Base-by-base conservation (phyloP, 176 grass and related monocot genomes). In the Raddia guianensis region DNA sequence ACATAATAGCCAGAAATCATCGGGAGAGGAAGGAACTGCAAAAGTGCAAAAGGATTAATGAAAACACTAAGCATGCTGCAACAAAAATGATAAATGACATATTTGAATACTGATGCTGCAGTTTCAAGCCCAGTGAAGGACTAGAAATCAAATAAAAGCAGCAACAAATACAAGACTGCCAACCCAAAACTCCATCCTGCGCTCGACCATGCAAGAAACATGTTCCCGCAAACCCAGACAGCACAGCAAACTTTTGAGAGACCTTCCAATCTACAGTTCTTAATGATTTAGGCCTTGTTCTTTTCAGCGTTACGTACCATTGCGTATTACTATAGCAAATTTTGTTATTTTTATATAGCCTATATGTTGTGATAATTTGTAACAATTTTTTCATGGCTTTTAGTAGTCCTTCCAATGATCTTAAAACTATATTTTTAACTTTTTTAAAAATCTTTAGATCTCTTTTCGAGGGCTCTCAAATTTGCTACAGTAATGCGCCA, bases 1-100 rank as follows among this genome's bases (percentile, higher is more conserved):
- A 91, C 83, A 83, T 89, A 95, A 84, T 89, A 99, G 63, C 96
- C 96, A 76, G 96, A 92, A 82, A 99, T 80, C 89, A 99, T 84
- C 8, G 92, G 96, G 40, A 99, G 84, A 64, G 89, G 90, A 68
- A 99, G 82, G 64, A 99, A 93, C 95, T 98, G 88, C 76, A 88
- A 72, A 75, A 85, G 8, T 98, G 88, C 76, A 88, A 68, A 75
- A 85, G 8, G 20, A 73, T 62, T 49, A 74, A 69, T 19, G 20
- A 55, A 53, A 72, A 48, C 8, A 56, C 16, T 73, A 12, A 68
- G 46, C 20, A 68, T 59, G 61, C 44, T 57, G 45, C 10, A 79
- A 67, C 75, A 66, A 19, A 79, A 59, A 56, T 57, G 63, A 56
- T 20, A 47, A 20, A 55, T 13, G 73, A 48, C 44, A 74, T 42